Evolutionary conservation across 2,329 filamentous ascomycete species (phyloP).

Genomic region (Hypoxylon sp.): DNA sequence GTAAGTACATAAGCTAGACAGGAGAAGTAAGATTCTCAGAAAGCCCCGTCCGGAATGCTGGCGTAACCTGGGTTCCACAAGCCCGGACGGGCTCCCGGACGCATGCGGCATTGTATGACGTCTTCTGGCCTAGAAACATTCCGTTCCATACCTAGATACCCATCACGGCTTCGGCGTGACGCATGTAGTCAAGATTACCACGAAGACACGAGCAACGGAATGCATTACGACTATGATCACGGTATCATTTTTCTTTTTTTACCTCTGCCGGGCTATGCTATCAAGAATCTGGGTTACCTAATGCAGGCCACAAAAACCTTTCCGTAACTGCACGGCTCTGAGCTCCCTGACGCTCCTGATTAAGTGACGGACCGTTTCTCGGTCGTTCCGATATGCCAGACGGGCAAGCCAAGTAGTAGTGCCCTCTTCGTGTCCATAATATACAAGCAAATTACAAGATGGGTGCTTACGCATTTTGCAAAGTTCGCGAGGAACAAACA

Average conservation of each 20-base stretch:
- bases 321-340: background rate
- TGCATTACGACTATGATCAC: constrained; percentile 3
- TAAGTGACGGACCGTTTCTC: constrained; percentile 9
- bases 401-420: background rate
- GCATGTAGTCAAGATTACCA: background rate
- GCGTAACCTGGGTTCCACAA: too few relatives aligned
- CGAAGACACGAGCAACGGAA: background rate
- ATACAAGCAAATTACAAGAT: constrained; percentile 22
- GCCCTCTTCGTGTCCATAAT: constrained; percentile 16
- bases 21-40: background rate
- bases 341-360: constrained; percentile 25
- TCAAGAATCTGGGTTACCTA: constrained; percentile 14
- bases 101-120: background rate
- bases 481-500: background rate
- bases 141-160: background rate
- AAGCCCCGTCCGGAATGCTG: background rate
- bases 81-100: background rate
- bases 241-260: constrained; percentile 37
- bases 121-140: background rate
- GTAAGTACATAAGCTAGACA: background rate
- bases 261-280: constrained; percentile 20
- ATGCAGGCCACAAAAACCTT: constrained; percentile 7
- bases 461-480: background rate
- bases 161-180: background rate
- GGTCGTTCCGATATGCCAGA: constrained; percentile 6